Base-by-base conservation (phyloP, 805 yeast species). In the Myxozyma neotropica region DNA sequence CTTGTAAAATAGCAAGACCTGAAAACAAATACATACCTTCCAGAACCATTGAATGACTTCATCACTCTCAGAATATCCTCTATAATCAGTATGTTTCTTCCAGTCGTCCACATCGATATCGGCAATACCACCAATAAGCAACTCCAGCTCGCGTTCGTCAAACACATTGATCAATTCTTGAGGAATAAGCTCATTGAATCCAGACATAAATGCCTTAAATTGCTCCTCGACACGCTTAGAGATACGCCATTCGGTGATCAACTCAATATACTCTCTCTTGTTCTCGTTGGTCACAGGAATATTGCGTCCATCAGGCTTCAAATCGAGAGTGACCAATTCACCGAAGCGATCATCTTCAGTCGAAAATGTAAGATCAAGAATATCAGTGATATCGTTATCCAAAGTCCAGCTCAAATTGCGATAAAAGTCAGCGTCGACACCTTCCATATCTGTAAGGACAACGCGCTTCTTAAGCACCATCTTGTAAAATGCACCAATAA, bases 21-120 rank as follows among this genome's bases (percentile, higher is more conserved):
- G n/a, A n/a, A n/a, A n/a, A n/a, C n/a, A n/a, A n/a, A 42, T 23
- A 33, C 59, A n/a, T 23, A 61, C 58, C 43, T 84, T 85, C 99
- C 99, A 94, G 83, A 94, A 94, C 99, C 99, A 94, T 78, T 93
- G 96, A 68, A 94, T 86, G 52, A 91, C 97, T 77, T 91, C 96
- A 76, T 94, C 99, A 65, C 84, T 84, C 76, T 94, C 98, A 73
- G 91, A 93, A 76, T 93, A 94, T 4, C 99, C 99, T 78, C 99
- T 85, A 77, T 94, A 94, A 75, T 94, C 99, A 21, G 99, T 94
- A 74, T 94, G 97, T 73, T 90, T 92, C 78, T 91, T 94, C 99
- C 99, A 94, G 78, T 94, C 99, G 66, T 92, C 97, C 59, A 93
- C 88, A 75, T 94, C 99, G 70, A 94, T 93, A 71, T 94, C 99